Base-by-base conservation (phyloP, 2,329 filamentous ascomycete genomes). In the Taxawa tesnikishii region DNA sequence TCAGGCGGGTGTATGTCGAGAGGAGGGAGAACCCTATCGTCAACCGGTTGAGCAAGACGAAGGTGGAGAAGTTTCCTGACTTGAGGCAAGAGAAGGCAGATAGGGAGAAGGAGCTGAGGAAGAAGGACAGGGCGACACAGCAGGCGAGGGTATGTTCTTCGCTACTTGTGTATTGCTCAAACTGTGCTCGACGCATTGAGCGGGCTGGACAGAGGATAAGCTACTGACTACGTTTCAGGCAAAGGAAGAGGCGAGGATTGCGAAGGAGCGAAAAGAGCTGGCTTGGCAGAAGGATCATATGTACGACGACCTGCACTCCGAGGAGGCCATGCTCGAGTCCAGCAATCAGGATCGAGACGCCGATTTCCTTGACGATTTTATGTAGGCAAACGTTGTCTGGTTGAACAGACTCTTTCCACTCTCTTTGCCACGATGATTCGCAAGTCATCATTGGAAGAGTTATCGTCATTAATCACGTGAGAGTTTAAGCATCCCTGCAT, bases 41-140 rank as follows among this genome's bases (percentile, higher is more conserved):
- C 62, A 98, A 98, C 62, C 76, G 90, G n/a, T 73, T 98, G 43
- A 96, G 94, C 65, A 98, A 96, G 69, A 98, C 90, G 21, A 84
- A 80, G 45, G 73, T 82, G 19, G 88, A 96, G 62, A 83, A 78
- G 55, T 83, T 78, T 53, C 85, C 88, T 0, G 83, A 96, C 51
- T 62, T 98, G 9, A 67, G 70, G 37, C 73, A 79, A 51, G 87
- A 94, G 62, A 82, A 79, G 52, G 85, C 93, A 34, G 80, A 83
- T 30, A 71, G 74, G 26, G 59, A 79, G 38, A 75, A 74, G 45
- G 75, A 80, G 58, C 62, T 88, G 44, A 68, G 84, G 41, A 78
- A 75, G 53, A 69, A 65, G 37, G 84, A 94, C 32, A 73, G 79
- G 48, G 70, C 72, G 10, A 63, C 67, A 1, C 61, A 63, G 44